These are phyloP conservation scores for Aspergillus cejpii DNA, from an alignment of 2,329 filamentous ascomycete genomes.

Conservation along the genomic window DNA sequence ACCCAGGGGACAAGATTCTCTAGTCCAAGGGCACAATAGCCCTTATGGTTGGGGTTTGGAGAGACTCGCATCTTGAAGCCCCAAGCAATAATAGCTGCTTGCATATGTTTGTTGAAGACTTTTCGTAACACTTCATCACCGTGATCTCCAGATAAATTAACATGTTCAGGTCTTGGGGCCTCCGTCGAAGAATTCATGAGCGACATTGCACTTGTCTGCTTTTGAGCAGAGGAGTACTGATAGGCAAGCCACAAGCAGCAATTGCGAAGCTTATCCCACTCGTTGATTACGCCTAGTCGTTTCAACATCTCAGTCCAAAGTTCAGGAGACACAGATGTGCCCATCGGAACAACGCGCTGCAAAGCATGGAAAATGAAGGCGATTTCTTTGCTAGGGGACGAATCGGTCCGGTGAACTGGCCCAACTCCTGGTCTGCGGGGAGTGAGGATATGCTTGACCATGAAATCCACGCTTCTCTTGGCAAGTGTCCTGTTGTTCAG, in stretches of 20 bases:
- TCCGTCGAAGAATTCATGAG: slow-evolving; percentile 7
- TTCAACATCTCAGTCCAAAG: slow-evolving; percentile 55
- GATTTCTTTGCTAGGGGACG: slow-evolving; percentile 35
- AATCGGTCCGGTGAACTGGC: slow-evolving; percentile 20
- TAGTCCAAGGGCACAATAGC: slow-evolving; percentile 16
- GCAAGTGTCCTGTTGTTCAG: slow-evolving; percentile 39
- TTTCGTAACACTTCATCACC: slow-evolving; percentile 27
- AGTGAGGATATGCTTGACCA: slow-evolving; percentile 36
- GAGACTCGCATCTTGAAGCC: slow-evolving; percentile 39
- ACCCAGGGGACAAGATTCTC: slow-evolving; percentile 34
- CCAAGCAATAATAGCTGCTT: slow-evolving; percentile 46
- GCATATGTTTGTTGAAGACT: slow-evolving; percentile 41
- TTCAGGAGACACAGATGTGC: slow-evolving; percentile 37
- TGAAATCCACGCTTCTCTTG: slow-evolving; percentile 38
- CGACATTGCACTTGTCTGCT: slow-evolving; percentile 9
- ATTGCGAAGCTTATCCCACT: slow-evolving; percentile 47
- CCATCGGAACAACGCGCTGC: slow-evolving; percentile 43
- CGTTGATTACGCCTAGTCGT: slow-evolving; percentile 52
- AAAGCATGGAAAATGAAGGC: slow-evolving; percentile 44
- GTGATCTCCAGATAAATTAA: slow-evolving; percentile 1
- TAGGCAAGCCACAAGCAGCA: slow-evolving; percentile 48
- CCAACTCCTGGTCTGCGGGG: slow-evolving; percentile 24
- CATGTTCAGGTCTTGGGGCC: not conserved
- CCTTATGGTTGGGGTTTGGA: slow-evolving; percentile 13
- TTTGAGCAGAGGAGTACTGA: slow-evolving; percentile 30